Conservation (phyloP, 306 rosid species). For the Luffa acutangula region DNA sequence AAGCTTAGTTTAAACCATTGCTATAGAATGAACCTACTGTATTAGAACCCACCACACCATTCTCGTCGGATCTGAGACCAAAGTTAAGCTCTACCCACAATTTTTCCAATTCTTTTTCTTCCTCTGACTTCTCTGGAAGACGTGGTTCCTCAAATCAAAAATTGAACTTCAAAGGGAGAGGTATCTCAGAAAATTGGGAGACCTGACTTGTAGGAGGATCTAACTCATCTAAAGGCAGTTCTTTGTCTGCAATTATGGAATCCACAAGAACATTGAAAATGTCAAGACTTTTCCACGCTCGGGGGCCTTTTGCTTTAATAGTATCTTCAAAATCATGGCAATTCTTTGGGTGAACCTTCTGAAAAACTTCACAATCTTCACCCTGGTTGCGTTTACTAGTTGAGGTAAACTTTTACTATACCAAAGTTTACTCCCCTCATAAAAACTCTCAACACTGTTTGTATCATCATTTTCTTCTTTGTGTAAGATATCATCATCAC, state of each 20-base stretch:
- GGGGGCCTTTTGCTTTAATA: slow-evolving; percentile 1
- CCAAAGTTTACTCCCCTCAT: slow-evolving; percentile 6
- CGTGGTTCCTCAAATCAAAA: slow-evolving; percentile 6
- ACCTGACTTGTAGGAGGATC: neutral
- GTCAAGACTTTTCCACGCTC: neutral
- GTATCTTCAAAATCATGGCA: neutral
- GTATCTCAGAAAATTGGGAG: neutral
- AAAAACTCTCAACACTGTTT: neutral
- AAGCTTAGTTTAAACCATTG: neutral
- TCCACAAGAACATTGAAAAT: slow-evolving; percentile 16
- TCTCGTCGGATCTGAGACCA: slow-evolving; percentile 12
- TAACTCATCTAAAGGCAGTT: slow-evolving; percentile 16
- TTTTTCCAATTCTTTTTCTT: slow-evolving; percentile 17
- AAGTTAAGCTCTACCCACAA: slow-evolving; percentile 26
- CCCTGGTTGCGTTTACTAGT: neutral
- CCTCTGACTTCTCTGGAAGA: slow-evolving; percentile 10
- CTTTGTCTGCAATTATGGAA: slow-evolving; percentile 15
- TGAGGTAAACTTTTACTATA: neutral
- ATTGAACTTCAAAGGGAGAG: slow-evolving; percentile 18
- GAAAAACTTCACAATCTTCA: neutral
- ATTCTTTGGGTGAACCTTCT: neutral
- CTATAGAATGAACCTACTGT: slow-evolving; percentile 12
- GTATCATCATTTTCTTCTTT: neutral
- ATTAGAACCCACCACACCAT: slow-evolving; percentile 7
- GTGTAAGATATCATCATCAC: neutral